Percentiles rank a stretch among this genome's conserved stretches.
Conservation (phyloP, 257 asterid genomes). For the Parsonsia alboflavescens region DNA sequence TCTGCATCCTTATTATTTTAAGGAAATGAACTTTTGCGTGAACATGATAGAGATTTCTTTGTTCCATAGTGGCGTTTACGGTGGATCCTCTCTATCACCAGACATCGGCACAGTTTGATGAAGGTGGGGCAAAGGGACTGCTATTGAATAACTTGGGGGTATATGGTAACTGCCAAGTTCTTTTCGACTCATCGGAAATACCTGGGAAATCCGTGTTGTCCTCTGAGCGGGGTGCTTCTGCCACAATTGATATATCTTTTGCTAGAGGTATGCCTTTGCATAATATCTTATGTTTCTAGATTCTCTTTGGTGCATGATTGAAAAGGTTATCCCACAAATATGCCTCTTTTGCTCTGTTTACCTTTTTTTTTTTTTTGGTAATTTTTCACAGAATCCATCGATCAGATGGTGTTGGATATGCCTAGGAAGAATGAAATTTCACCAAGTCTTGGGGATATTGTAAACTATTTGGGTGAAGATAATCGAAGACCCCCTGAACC, state of each 20-base stretch:
- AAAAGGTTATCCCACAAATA: not conserved
- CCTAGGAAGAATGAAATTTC: conserved; percentile 60
- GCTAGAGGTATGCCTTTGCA: conserved; percentile 59
- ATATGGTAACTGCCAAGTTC: conserved; percentile 79
- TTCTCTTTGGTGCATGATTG: conserved; percentile 13
- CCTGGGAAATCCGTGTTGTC: conserved; percentile 67
- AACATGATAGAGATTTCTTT: conserved; percentile 4
- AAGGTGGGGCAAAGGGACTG: conserved; percentile 98
- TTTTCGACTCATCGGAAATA: conserved; percentile 81
- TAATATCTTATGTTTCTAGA: conserved; percentile 18
- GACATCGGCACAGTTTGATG: conserved; percentile 96
- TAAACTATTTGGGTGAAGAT: conserved; percentile 59
- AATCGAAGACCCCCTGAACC: conserved; percentile 50
- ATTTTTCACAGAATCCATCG: conserved; percentile 50
- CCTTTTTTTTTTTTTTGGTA: conserved; percentile 12
- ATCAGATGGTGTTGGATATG: conserved; percentile 62
- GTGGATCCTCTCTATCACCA: conserved; percentile 99
- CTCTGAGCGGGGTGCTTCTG: conserved; percentile 32
- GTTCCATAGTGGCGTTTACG: conserved; percentile 65
- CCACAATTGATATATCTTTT: conserved; percentile 67
- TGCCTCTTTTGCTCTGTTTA: conserved; percentile 6
- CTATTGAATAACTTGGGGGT: conserved; percentile 91
- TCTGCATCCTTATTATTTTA: conserved; percentile 13
- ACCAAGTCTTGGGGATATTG: conserved; percentile 68
- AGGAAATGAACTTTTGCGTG: conserved; percentile 10